Evolutionary conservation across 2,329 filamentous ascomycete species (phyloP).

Genomic region (Juglanconis sp.): DNA sequence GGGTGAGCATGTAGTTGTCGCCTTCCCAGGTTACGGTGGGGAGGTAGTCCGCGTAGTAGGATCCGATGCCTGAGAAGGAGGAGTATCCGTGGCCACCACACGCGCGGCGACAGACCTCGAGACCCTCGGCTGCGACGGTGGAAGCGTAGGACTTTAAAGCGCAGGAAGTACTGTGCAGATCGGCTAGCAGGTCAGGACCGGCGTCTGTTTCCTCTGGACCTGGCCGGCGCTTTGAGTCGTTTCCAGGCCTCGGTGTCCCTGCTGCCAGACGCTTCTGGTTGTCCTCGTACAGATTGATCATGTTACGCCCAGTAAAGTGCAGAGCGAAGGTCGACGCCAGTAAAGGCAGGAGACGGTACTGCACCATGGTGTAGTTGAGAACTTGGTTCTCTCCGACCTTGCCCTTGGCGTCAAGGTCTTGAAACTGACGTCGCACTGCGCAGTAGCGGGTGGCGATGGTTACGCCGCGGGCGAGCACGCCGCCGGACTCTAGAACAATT

Average conservation of each 20-base stretch:
- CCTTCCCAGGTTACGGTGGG: constrained; percentile 71
- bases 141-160: constrained; percentile 72
- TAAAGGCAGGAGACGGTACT: constrained; percentile 68
- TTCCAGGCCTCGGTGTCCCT: constrained; percentile 26
- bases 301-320: constrained; percentile 73
- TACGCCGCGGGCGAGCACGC: constrained; percentile 69
- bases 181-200: constrained; percentile 66
- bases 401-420: constrained; percentile 62
- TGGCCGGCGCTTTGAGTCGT: constrained; percentile 47
- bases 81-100: constrained; percentile 77
- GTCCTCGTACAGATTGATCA: constrained; percentile 71
- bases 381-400: constrained; percentile 66
- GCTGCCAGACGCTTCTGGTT: constrained; percentile 66
- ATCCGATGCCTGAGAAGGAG: constrained; percentile 71
- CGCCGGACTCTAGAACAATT: constrained; percentile 71
- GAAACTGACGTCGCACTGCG: constrained; percentile 73
- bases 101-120: constrained; percentile 71
- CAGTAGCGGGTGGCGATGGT: constrained; percentile 76
- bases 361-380: constrained; percentile 78
- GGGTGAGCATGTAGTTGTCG: constrained; percentile 80
- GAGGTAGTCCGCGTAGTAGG: constrained; percentile 73
- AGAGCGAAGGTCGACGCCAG: constrained; percentile 74
- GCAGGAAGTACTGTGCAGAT: constrained; percentile 74
- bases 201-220: constrained; percentile 66
- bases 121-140: constrained; percentile 68